Evolutionary conservation across 768 basidiomycete genomes (phyloP), one percentile per base, ranked within the genome.

Genomic region (Collybia sp.): DNA sequence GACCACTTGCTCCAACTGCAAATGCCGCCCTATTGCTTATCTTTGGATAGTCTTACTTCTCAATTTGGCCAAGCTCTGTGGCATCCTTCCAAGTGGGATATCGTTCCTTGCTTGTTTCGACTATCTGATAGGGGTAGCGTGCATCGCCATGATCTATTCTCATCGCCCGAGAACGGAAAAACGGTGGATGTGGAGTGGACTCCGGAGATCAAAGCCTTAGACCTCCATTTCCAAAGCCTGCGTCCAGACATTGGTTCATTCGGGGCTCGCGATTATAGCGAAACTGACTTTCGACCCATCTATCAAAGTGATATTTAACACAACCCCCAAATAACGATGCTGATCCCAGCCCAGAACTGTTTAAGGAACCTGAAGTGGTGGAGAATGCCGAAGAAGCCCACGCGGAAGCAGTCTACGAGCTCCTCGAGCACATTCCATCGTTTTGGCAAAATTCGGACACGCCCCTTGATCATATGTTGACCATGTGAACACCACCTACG

Each of bases 371-470:
- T 19, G 50, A 63, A 40, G 54, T 58, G 16, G 51, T 47, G n/a
- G 56, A 56, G 37, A 48, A 57, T 30, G 47, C 51, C 30, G 57
- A 67, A 32, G 68, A 70, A 36, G 61, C 70, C 39, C 63, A 74
- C 37, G 62, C 58, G 4, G 64, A 70, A 39, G 60, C 62, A 1
- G 66, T 77, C 6, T 67, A 77, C 48, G 70, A 80, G 31, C 53
- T 75, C 15, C 50, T 85, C 12, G 79, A 82, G 15, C 67, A 60
- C 33, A 71, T 88, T 49, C 72, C 80, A 0, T 62, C 64, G 6
- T 78, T 79, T 51, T 82, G 80, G 77, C 76, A 80, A 53, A 65
- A 67, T n/a, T 49, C 62, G 2, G 76, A 80, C 45, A 61, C 58
- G 19, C 67, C 72, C 2, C 53, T 68, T 1, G 80, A 83, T 33